Conservation (phyloP, 495 filamentous ascomycete species). For the Lepidopterella palustris region DNA sequence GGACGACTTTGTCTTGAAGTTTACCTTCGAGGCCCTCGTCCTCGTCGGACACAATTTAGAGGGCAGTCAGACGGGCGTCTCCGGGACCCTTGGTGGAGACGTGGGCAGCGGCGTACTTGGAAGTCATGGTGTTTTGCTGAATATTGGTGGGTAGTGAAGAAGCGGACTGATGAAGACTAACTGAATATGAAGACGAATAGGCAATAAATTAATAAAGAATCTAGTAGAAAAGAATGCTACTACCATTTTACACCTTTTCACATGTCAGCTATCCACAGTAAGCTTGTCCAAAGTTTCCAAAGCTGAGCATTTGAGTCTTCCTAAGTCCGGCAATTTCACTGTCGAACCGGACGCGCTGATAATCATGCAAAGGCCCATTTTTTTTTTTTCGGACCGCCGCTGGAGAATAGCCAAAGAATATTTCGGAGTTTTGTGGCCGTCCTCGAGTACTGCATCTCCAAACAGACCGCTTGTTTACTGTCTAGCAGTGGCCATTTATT, state of each 20-base stretch:
- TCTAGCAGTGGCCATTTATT: too few relatives aligned
- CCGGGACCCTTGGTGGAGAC: slow-evolving; percentile 33
- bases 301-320: not conserved
- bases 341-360: not conserved
- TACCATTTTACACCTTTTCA: not conserved
- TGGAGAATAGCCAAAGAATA: too few relatives aligned
- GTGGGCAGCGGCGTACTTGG: slow-evolving; percentile 14
- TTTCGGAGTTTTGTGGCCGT: too few relatives aligned
- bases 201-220: not conserved
- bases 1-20: slow-evolving; percentile 44
- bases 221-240: not conserved
- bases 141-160: not conserved
- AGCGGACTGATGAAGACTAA: not conserved
- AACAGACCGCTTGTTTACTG: too few relatives aligned
- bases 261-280: not conserved
- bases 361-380: not conserved
- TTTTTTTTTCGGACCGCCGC: too few relatives aligned
- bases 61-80: slow-evolving; percentile 43
- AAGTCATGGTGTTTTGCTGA: not conserved
- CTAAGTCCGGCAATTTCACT: not conserved
- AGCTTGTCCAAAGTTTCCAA: too few relatives aligned
- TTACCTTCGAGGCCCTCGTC: slow-evolving; percentile 16
- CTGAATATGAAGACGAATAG: not conserved
- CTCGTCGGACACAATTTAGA: slow-evolving; percentile 42
- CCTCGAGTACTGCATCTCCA: too few relatives aligned